Conservation (phyloP, 2,329 filamentous ascomycete species). For the Didymella arachidicola region DNA sequence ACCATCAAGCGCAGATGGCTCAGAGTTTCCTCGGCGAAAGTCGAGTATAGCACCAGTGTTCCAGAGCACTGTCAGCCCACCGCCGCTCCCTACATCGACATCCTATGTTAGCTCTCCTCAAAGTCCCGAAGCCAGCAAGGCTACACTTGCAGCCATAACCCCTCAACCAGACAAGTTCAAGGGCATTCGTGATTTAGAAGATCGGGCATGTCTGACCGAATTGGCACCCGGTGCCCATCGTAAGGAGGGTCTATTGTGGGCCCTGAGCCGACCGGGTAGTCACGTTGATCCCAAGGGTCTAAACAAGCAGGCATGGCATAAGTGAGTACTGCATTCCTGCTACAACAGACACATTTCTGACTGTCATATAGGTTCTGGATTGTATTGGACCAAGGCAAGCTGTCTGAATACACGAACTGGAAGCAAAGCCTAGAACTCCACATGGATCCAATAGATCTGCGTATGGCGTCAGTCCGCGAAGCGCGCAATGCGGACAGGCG, state of each 20-base stretch:
- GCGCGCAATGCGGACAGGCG: conserved; percentile 91
- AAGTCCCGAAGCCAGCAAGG: conserved; percentile 41
- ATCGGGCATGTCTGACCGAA: conserved; percentile 55
- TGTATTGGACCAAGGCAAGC: conserved; percentile 92
- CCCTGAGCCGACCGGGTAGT: conserved; percentile 87
- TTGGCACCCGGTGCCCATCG: conserved; percentile 70
- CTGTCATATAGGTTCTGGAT: conserved; percentile 83
- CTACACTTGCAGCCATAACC: conserved; percentile 34
- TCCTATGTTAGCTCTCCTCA: conserved; percentile 38
- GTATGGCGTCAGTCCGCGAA: conserved; percentile 96
- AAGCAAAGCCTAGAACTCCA: conserved; percentile 96
- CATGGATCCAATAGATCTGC: conserved; percentile 96
- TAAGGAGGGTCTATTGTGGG: conserved; percentile 95
- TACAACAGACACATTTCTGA: conserved; percentile 36
- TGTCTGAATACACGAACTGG: conserved; percentile 99
- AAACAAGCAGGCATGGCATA: conserved; percentile 98
- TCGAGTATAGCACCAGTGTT: conserved; percentile 45
- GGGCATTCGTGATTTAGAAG: conserved; percentile 89
- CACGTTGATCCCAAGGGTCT: conserved; percentile 94
- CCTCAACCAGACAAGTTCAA: conserved; percentile 73
- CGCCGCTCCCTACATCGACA: conserved; percentile 34
- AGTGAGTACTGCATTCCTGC: conserved; percentile 66
- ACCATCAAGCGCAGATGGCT: conserved; percentile 32
- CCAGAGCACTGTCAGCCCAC: conserved; percentile 46
- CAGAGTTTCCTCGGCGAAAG: conserved; percentile 41